A percentile compares a stretch with the other conserved stretches of the same genome.
These are phyloP conservation scores for Cenchrus fungigraminus DNA, from an alignment of 176 grass and related monocot species.

Conservation along the genomic window DNA sequence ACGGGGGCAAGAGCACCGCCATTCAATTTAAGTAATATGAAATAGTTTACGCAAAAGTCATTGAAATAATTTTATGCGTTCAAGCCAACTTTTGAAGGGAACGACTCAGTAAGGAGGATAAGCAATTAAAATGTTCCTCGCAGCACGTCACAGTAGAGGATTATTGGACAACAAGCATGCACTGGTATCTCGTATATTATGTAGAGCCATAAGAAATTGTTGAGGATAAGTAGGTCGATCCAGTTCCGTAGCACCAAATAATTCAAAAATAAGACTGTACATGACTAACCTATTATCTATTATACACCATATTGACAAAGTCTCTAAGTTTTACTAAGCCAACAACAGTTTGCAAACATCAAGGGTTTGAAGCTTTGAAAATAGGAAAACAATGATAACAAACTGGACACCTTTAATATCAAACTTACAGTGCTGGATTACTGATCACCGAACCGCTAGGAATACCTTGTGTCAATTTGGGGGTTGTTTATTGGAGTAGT, in stretches of 20 bases:
- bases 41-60: neutral
- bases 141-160: neutral
- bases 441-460: too few species aligned
- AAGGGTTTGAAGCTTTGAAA: neutral
- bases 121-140: conserved; percentile 12
- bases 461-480: neutral
- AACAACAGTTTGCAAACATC: neutral
- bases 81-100: neutral
- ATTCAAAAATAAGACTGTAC: neutral
- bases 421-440: neutral
- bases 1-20: neutral
- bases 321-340: neutral
- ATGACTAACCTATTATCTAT: neutral
- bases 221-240: neutral
- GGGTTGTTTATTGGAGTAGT: neutral
- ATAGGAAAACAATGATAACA: neutral
- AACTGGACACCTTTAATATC: neutral
- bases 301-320: neutral
- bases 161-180: neutral
- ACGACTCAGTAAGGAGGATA: neutral
- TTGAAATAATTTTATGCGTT: conserved; percentile 16
- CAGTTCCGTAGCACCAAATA: neutral
- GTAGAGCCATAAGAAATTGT: neutral
- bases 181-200: neutral
- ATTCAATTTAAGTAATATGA: neutral